phyloP scores from a whole-genome alignment of 805 yeast species.

The Yamadazyma nakazawae region DNA sequence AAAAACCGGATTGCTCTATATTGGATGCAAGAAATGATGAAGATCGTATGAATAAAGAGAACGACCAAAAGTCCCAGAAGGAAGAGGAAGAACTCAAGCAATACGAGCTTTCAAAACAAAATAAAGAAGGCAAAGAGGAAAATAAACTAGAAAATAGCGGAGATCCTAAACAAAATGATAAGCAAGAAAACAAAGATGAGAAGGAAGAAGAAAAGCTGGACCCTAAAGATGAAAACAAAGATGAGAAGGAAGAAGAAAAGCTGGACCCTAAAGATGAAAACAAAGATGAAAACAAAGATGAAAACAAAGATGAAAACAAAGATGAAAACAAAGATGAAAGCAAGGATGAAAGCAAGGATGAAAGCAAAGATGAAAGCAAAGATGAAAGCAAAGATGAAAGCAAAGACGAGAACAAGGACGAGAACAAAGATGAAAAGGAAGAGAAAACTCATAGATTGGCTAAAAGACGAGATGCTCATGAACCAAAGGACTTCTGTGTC shows the following conservation, averaged over 20 bases:
- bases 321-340: constrained; percentile 8
- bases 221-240: constrained; percentile 10
- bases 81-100: constrained; percentile 10
- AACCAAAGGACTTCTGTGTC: constrained; percentile 19
- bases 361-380: not conserved
- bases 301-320: constrained; percentile 9
- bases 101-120: constrained; percentile 3
- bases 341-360: constrained; percentile 2
- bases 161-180: constrained; percentile 3
- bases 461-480: constrained; percentile 10
- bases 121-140: constrained; percentile 11
- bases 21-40: constrained; percentile 35
- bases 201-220: constrained; percentile 4
- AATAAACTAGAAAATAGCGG: constrained; percentile 9
- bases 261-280: too few species aligned
- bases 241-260: constrained; percentile 1
- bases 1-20: constrained; percentile 39
- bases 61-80: constrained; percentile 12
- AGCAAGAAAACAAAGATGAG: constrained; percentile 11
- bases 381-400: constrained; percentile 2
- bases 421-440: constrained; percentile 3
- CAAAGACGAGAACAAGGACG: constrained; percentile 10
- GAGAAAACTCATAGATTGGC: not conserved
- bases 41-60: constrained; percentile 12
- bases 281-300: not conserved